Percentiles rank a stretch among this genome's conserved stretches.
phyloP scores from a whole-genome alignment of 176 grass and related monocot species.

The Aechmea fasciata region DNA sequence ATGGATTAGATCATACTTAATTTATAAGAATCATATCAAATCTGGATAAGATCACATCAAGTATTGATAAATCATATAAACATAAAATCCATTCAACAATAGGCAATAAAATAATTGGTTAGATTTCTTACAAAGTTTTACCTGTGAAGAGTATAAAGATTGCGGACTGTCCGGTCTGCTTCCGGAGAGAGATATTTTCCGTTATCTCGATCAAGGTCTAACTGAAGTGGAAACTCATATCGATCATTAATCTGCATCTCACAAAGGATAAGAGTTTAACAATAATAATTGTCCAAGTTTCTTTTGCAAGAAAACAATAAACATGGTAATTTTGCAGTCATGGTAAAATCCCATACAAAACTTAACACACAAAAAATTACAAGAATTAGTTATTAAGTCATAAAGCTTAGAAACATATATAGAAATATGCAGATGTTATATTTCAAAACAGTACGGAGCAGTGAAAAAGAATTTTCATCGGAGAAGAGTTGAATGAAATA shows the following conservation, averaged over 20 bases:
- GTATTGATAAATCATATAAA: not conserved
- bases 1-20: too few species aligned
- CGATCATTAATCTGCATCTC: conserved; percentile 63
- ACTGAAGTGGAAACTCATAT: conserved; percentile 64
- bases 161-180: conserved; percentile 54
- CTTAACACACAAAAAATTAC: not conserved
- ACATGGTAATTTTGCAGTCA: not conserved
- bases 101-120: not conserved
- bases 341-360: not conserved
- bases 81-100: not conserved
- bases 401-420: too few species aligned
- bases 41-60: not conserved
- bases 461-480: too few species aligned
- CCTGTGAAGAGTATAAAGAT: conserved; percentile 78
- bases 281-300: not conserved
- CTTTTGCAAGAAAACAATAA: not conserved
- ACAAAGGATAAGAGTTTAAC: not conserved
- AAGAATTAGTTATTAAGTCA: too few species aligned
- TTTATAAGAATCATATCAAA: too few species aligned
- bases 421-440: too few species aligned
- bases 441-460: too few species aligned
- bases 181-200: conserved; percentile 69
- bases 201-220: conserved; percentile 55
- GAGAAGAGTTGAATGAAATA: too few species aligned
- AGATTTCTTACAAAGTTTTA: conserved; percentile 21